Percentiles rank a stretch among this genome's conserved stretches.
Conservation (phyloP, 495 filamentous ascomycete species). For the Darksidea phi region DNA sequence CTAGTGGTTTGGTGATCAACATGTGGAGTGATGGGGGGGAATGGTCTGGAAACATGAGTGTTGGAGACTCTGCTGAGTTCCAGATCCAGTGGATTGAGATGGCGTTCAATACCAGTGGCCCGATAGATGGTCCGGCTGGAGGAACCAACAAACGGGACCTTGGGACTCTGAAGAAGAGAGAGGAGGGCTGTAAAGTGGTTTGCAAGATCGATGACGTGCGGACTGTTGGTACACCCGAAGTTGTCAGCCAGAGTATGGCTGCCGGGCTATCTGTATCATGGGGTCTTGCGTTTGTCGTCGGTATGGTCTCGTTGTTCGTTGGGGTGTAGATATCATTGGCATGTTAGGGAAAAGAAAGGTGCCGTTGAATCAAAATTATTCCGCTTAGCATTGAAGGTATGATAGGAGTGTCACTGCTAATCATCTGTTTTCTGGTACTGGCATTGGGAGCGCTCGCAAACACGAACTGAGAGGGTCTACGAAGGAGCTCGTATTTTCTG, state of each 20-base stretch:
- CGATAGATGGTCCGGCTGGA: slow-evolving; percentile 22
- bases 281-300: slow-evolving; percentile 13
- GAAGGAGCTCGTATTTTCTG: too few species aligned
- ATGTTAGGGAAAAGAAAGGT: slow-evolving; percentile 1
- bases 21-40: slow-evolving; percentile 73
- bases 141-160: slow-evolving; percentile 18
- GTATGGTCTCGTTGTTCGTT: slow-evolving; percentile 14
- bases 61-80: slow-evolving; percentile 58
- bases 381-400: neutral
- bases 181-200: slow-evolving; percentile 31
- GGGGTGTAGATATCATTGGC: slow-evolving; percentile 13
- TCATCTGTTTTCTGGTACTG: neutral
- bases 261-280: slow-evolving; percentile 19
- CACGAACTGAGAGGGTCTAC: too few species aligned
- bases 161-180: slow-evolving; percentile 18
- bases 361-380: neutral
- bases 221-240: slow-evolving; percentile 28
- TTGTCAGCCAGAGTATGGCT: slow-evolving; percentile 16
- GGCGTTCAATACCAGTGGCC: slow-evolving; percentile 59
- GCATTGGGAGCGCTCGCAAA: too few species aligned
- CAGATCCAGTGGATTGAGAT: slow-evolving; percentile 76
- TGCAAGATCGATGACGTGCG: slow-evolving; percentile 34
- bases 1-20: slow-evolving; percentile 64
- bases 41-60: slow-evolving; percentile 72
- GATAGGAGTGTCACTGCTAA: neutral